Conservation (phyloP, 768 basidiomycete species). For the Russula lepida region DNA sequence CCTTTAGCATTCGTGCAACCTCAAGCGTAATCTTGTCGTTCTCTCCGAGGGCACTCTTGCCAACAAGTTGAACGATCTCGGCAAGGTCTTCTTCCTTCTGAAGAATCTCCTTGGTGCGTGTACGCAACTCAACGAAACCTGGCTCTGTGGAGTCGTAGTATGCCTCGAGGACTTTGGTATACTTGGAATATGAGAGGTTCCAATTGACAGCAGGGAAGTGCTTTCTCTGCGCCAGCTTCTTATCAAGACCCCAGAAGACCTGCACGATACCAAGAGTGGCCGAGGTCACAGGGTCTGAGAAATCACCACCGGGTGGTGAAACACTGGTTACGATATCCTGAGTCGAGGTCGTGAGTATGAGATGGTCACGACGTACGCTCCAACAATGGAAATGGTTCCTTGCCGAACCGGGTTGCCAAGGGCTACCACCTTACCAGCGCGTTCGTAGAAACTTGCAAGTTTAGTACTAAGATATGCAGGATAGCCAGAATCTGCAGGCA, state of each 20-base stretch:
- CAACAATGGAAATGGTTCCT: conserved; percentile 97
- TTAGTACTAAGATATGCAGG: conserved; percentile 96
- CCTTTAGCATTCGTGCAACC: conserved; percentile 94
- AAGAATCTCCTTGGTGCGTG: conserved; percentile 89
- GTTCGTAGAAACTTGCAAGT: conserved; percentile 96
- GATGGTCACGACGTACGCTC: conserved; percentile 63
- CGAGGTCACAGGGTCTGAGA: conserved; percentile 96
- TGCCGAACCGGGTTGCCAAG: conserved; percentile 80
- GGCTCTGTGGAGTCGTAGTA: conserved; percentile 88
- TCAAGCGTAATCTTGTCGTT: conserved; percentile 97
- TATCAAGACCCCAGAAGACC: conserved; percentile 99
- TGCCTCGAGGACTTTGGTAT: conserved; percentile 86
- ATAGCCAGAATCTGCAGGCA: conserved; percentile 99
- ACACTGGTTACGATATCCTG: conserved; percentile 45
- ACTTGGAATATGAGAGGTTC: conserved; percentile 99
- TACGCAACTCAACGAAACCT: conserved; percentile 92
- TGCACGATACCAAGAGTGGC: conserved; percentile 98
- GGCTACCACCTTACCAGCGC: conserved; percentile 92
- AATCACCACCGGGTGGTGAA: conserved; percentile 97
- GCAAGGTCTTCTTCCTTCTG: conserved; percentile 99
- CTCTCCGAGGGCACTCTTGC: conserved; percentile 95
- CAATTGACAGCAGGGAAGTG: conserved; percentile 99
- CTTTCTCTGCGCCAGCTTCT: conserved; percentile 97
- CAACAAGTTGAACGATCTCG: conserved; percentile 99
- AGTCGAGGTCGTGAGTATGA: neutral